phyloP scores from a whole-genome alignment of 345 rosid genomes.

The Rubroshorea leprosula region DNA sequence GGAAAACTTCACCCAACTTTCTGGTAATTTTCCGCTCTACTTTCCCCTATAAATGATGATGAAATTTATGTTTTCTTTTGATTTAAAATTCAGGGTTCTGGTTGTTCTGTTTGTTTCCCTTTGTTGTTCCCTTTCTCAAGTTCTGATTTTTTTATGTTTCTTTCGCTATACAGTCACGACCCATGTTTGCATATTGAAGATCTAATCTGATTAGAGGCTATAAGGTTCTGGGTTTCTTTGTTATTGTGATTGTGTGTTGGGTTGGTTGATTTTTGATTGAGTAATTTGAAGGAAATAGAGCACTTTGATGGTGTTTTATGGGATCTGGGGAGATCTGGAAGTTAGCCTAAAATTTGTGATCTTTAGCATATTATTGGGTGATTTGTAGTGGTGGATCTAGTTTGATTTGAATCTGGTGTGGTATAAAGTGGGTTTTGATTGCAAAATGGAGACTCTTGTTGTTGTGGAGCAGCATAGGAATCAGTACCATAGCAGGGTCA shows the following conservation, averaged over 20 bases:
- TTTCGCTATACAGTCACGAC: conserved; percentile 18
- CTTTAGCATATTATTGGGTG: conserved; percentile 13
- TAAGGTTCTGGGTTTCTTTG: not conserved
- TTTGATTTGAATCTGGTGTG: conserved; percentile 4
- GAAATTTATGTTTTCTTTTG: too few species aligned
- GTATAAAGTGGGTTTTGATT: conserved; percentile 18
- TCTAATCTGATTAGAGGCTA: conserved; percentile 19
- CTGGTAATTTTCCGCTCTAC: too few species aligned
- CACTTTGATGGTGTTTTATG: conserved; percentile 21
- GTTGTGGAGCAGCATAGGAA: conserved; percentile 58
- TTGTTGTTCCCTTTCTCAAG: conserved; percentile 2
- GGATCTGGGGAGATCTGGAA: conserved; percentile 35
- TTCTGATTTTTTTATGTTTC: not conserved
- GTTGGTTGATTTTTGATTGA: conserved; percentile 8
- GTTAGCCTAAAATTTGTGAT: conserved; percentile 16
- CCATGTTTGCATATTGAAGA: conserved; percentile 11
- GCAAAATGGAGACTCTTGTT: conserved; percentile 73
- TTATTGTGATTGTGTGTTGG: conserved; percentile 5
- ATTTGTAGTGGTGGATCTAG: conserved; percentile 12
- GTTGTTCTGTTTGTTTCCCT: too few species aligned
- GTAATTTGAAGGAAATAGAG: not conserved
- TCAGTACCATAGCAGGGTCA: conserved; percentile 46
- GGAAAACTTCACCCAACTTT: too few species aligned
- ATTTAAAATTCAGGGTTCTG: too few species aligned
- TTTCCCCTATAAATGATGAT: too few species aligned